Base-by-base conservation (phyloP, 352 stramenopile genomes). In the Salisapilia sapeloensis region DNA sequence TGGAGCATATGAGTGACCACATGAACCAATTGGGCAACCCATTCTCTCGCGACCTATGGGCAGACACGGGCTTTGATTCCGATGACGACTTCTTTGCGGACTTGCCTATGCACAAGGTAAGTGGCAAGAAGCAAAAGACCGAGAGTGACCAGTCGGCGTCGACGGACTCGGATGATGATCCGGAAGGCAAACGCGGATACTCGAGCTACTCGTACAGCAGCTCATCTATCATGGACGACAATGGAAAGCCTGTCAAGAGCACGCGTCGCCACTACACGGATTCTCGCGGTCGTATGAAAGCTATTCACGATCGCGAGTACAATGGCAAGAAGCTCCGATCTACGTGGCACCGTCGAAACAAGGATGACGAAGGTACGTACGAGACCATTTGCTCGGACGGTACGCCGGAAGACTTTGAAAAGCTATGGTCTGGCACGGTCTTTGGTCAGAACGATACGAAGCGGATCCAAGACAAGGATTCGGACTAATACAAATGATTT, bases 31-130 rank as follows among this genome's bases (percentile, higher is more conserved):
- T 46, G 20, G 29, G 35, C 4, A 49, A 50, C 35, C 50, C 46
- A 13, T 20, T 55, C 27, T 50, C 25, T 17, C 43, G 56, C 39
- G 41, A 35, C 22, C 39, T 62, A 38, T 40, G 75, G 36, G 43
- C 62, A 12, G 42, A 44, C 10, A 41, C 62, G 1, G 56, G 35
- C 21, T 51, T 34, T n/a, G 33, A 42, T 20, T 56, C 50, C 24
- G 45, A 78, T 27, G 74, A 86, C 19, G 74, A 85, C 13, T 90
- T 90, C 45, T 90, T 90, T 48, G 60, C 59, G 40, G 74, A 86
- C 37, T 42, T 90, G 18, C 64, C 69, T 1, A 47, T 63, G 20
- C n/a, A n/a, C n/a, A 37, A 27, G 11, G 49, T 62, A 30, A 38
- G 53, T 14, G 42, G 42, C 6, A 33, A 53, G 19, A 32, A 69